Percentiles rank a stretch among this genome's conserved stretches.
Conservation (phyloP, 2,329 filamentous ascomycete species). For the Trichoderma guizhouense region DNA sequence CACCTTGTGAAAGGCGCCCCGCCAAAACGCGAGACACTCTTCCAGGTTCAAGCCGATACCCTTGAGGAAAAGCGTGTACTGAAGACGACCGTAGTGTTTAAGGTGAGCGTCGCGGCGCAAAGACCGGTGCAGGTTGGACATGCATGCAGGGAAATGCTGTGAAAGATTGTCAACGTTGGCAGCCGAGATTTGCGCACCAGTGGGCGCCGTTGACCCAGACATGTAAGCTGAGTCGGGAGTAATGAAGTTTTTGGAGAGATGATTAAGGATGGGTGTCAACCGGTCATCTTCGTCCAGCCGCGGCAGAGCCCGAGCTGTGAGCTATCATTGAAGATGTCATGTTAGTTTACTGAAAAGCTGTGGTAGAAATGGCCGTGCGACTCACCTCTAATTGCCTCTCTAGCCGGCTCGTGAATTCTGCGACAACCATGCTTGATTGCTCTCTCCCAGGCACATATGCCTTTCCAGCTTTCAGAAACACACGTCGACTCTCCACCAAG, state of each 20-base stretch:
- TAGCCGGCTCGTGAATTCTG: conserved; percentile 76
- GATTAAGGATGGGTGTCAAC: conserved; percentile 62
- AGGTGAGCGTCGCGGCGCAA: conserved; percentile 85
- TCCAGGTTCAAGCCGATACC: conserved; percentile 90
- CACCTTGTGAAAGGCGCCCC: conserved; percentile 76
- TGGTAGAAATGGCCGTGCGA: not conserved
- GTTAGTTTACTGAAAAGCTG: not conserved
- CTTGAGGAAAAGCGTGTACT: conserved; percentile 96
- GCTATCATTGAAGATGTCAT: conserved; percentile 41
- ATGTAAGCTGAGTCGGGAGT: conserved; percentile 82
- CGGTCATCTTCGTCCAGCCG: conserved; percentile 95
- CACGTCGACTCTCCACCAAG: conserved; percentile 73
- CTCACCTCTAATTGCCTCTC: conserved; percentile 79
- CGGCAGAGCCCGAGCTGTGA: conserved; percentile 86
- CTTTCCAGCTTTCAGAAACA: conserved; percentile 75
- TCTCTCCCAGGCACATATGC: conserved; percentile 88
- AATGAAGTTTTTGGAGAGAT: conserved; percentile 94
- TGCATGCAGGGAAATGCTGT: conserved; percentile 84
- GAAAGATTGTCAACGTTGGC: conserved; percentile 76
- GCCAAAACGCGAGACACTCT: conserved; percentile 90
- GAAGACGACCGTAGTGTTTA: conserved; percentile 88
- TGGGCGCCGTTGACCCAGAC: conserved; percentile 58
- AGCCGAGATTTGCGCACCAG: conserved; percentile 72
- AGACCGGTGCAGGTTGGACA: conserved; percentile 84
- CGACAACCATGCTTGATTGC: conserved; percentile 83